Evolutionary conservation across 495 filamentous ascomycete genomes (phyloP).

Genomic region (Evernia prunastri): DNA sequence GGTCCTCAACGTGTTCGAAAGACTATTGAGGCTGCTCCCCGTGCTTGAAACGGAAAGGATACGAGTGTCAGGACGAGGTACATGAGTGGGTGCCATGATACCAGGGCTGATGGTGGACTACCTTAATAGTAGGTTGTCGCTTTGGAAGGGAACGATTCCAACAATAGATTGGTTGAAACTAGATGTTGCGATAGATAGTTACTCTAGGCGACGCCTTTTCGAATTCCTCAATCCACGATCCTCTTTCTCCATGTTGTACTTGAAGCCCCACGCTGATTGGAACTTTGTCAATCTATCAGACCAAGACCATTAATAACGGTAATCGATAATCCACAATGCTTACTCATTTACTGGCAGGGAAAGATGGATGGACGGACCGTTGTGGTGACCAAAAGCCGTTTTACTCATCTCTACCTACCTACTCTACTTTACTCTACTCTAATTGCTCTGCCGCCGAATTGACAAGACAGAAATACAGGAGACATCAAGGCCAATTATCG

Average conservation of each 20-base stretch:
- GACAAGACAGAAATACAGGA: not conserved
- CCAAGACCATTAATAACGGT: not conserved
- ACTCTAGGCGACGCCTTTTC: not conserved
- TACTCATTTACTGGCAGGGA: not conserved
- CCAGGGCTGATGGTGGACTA: not conserved
- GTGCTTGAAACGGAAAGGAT: not conserved
- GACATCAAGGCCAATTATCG: too few relatives aligned
- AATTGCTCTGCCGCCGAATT: not conserved
- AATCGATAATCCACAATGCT: too few relatives aligned
- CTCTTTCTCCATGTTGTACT: not conserved
- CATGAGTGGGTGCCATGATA: not conserved
- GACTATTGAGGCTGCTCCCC: not conserved
- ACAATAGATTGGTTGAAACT: not conserved
- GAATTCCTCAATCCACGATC: not conserved
- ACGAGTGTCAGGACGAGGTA: not conserved
- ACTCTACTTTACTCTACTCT: too few relatives aligned
- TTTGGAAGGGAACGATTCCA: not conserved
- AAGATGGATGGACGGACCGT: not conserved
- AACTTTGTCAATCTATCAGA: not conserved
- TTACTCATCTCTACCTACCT: too few relatives aligned
- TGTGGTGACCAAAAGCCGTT: not conserved
- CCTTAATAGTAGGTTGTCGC: too few relatives aligned
- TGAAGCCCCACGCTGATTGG: not conserved
- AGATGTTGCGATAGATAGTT: not conserved
- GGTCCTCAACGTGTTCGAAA: not conserved